phyloP scores from a whole-genome alignment of 345 rosid genomes.

The Heritiera fomes region DNA sequence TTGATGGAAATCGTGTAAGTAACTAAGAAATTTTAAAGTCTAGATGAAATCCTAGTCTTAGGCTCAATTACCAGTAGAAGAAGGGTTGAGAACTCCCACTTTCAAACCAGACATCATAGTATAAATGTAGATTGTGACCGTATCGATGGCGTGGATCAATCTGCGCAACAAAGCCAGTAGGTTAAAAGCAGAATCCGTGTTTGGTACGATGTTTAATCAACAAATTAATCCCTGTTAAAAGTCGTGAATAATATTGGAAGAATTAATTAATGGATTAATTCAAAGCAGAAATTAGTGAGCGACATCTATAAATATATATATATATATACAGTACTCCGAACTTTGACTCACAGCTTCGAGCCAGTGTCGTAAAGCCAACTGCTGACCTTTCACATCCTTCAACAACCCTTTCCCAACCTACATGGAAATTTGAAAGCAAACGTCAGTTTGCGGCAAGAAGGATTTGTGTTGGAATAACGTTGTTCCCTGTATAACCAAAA shows the following conservation, averaged over 20 bases:
- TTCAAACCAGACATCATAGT: constrained; percentile 61
- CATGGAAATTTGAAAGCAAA: neutral
- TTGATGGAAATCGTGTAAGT: neutral
- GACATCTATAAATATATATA: no score
- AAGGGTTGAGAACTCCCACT: constrained; percentile 69
- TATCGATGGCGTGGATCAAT: constrained; percentile 87
- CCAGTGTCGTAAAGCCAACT: constrained; percentile 50
- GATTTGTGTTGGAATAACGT: neutral
- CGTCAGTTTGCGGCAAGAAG: neutral
- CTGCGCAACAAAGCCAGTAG: constrained; percentile 25
- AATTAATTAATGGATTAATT: no score
- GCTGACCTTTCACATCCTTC: constrained; percentile 50
- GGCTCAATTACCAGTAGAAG: constrained; percentile 60
- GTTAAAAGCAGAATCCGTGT: neutral
- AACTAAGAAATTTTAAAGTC: neutral
- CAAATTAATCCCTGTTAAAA: no score
- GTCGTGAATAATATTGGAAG: neutral
- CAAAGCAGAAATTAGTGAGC: neutral
- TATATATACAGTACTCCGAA: neutral
- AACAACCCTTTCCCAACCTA: constrained; percentile 56
- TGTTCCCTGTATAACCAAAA: no score
- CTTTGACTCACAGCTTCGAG: constrained; percentile 56
- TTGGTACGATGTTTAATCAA: neutral
- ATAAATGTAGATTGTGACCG: constrained; percentile 73
- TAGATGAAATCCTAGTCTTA: neutral